Base-by-base conservation (phyloP, 352 stramenopile species). In the Pythium dissotocum region DNA sequence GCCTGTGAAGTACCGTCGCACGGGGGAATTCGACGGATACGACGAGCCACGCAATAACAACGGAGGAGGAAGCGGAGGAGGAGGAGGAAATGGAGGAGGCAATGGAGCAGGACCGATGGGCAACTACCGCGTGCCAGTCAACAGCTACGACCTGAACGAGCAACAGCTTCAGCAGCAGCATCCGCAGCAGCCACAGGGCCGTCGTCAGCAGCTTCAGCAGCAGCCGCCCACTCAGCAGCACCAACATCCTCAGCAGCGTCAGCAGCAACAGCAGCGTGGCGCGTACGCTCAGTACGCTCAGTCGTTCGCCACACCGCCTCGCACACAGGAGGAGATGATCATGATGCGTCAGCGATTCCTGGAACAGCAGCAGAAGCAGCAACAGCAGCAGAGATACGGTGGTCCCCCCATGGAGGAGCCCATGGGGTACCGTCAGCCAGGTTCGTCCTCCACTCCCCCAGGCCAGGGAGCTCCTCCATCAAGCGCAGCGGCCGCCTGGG, bases 251-350 rank as follows among this genome's bases (percentile, higher is more conserved):
- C 38, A 76, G n/a, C 67, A 84, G 21, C 69, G 67, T 3, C 67
- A 78, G 26, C 76, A 80, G 24, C 59, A 57, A 0, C 71, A 81
- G 38, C 61, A 82, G 55, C 77, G 78, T 10, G 54, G 21, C 10
- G 76, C 72, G 28, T 83, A 79, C 67, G 53, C 70, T 10, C 74
- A 83, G 28, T 75, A 82, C 58, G 51, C 57, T 8, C 65, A 58
- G 30, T 36, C 63, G 42, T 69, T 49, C 24, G 33, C 48, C 36
- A 42, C 30, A 4, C 46, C 56, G 12, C 56, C 49, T 2, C 57
- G 65, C 18, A 58, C 57, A 26, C 57, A 71, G 38, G 56, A 71
- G 32, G 65, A 72, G 32, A 58, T 58, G 61, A 61, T 73, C 49
- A 35, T 71, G 48, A 64, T 48, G 36, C 36, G 56, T 40, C 32